Evolutionary conservation across 1,139 yeast species (phyloP), one percentile per base, ranked within the genome.

Genomic region (Blastobotrys ciferrii): DNA sequence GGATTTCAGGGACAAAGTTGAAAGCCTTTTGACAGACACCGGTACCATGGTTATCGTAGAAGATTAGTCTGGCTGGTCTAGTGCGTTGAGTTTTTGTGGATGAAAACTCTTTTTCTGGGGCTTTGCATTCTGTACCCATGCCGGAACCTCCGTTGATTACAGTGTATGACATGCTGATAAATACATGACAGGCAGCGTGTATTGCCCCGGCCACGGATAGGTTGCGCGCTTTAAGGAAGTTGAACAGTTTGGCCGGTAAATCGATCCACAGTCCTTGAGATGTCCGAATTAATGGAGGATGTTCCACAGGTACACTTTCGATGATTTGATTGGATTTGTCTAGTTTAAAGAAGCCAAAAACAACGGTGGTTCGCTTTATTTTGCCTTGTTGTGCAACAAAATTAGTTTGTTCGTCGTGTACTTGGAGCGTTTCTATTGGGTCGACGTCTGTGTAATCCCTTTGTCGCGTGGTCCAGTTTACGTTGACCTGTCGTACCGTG

Each of bases 171-270:
- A 86, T 75, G 44, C 85, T 84, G 77, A 88, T 83, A 1, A 91
- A 70, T 0, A 88, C 88, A 70, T 92, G 99, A 57, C 89, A 94
- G 0, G 96, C 95, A 4, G 95, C 97, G 69, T 94, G 99, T n/a
- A 92, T 87, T 0, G 94, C 95, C 2, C 88, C 98, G 0, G 98
- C 92, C 1, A 83, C 69, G 38, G 80, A 84, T 39, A 92, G 68
- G 2, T 71, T 60, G 56, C 88, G 87, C 1, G 64, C 66, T 2
- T 72, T 69, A 23, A 91, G 72, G 1, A 81, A 54, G 1, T 80
- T 80, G n/a, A 91, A 63, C 0, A 88, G 84, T 11, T 61, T 59
- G 2, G 66, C 61, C 0, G 97, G 95, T 0, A 92, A 75, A 64
- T 92, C 96, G 14, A 92, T 76, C 98, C 98, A 94, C 43, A 91